A percentile compares a stretch with the other conserved stretches of the same genome.
Evolutionary conservation across 228 moss, liverwort and hornwort genomes (phyloP).

Genomic region (Sphagnum fallax): DNA sequence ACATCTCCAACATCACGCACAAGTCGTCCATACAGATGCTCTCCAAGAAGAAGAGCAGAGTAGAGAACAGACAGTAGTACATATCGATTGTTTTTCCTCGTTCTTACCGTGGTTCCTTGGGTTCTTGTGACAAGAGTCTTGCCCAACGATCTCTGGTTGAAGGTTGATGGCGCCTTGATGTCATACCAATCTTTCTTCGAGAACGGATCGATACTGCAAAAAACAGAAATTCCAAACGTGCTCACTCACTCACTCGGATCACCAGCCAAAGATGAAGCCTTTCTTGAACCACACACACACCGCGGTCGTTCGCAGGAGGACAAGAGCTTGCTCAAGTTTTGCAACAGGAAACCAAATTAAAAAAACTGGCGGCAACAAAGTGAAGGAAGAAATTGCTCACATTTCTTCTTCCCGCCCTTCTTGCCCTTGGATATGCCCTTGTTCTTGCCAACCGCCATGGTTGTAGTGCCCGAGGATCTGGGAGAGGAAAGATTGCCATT

Average conservation of each 20-base stretch:
- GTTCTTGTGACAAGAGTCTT: conserved; percentile 44
- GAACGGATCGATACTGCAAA: conserved; percentile 11
- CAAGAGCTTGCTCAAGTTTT: not conserved
- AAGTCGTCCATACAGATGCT: not conserved
- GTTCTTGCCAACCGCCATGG: conserved; percentile 22
- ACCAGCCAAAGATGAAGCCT: not conserved
- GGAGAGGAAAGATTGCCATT: too few species aligned
- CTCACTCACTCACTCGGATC: not conserved
- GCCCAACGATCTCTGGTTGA: conserved; percentile 32
- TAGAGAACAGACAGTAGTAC: too few species aligned
- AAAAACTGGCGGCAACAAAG: too few species aligned
- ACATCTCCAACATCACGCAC: too few species aligned
- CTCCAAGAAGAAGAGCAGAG: too few species aligned
- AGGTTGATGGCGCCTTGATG: conserved; percentile 18
- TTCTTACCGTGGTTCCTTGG: conserved; percentile 32
- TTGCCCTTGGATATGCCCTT: conserved; percentile 20
- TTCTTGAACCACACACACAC: not conserved
- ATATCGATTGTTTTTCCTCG: too few species aligned
- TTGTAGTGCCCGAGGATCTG: not conserved
- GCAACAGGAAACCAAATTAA: not conserved
- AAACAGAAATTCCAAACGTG: not conserved
- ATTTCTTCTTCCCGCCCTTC: conserved; percentile 23
- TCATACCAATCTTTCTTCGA: conserved; percentile 23
- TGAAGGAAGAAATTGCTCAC: not conserved
- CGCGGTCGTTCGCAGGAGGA: not conserved